phyloP scores from a whole-genome alignment of 257 asterid genomes.

The Coffea canephora region DNA sequence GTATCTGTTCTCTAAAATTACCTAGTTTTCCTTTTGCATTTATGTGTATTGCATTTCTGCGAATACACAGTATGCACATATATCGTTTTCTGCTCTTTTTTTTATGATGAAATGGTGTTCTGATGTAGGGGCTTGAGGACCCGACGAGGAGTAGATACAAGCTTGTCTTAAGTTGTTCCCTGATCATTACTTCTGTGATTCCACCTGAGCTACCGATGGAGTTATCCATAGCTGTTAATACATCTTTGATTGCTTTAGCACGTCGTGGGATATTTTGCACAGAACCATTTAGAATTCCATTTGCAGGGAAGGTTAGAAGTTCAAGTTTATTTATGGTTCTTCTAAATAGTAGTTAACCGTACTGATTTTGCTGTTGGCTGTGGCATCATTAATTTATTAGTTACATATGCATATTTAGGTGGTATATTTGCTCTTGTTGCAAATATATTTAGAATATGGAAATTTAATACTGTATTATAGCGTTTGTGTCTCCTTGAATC shows the following conservation, averaged over 20 bases:
- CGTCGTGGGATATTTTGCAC: slow-evolving; percentile 95
- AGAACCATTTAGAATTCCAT: slow-evolving; percentile 96
- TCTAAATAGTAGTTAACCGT: neutral
- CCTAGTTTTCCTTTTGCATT: neutral
- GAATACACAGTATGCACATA: too few species aligned
- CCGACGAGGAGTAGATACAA: slow-evolving; percentile 98
- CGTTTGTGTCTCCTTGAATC: neutral
- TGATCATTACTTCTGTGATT: slow-evolving; percentile 94
- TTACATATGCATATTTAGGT: neutral
- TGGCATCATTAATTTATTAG: too few species aligned
- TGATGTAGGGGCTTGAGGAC: slow-evolving; percentile 91
- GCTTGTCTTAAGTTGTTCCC: slow-evolving; percentile 89
- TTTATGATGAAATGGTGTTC: slow-evolving; percentile 21
- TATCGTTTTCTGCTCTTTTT: neutral
- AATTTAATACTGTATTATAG: too few species aligned
- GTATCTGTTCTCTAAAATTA: slow-evolving; percentile 3
- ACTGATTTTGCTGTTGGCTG: neutral
- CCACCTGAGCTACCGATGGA: slow-evolving; percentile 99
- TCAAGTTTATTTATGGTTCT: slow-evolving; percentile 7
- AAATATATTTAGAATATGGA: neutral
- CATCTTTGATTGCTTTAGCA: slow-evolving; percentile 95
- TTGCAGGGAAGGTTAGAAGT: slow-evolving; percentile 88
- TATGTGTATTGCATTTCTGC: neutral
- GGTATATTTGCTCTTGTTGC: neutral
- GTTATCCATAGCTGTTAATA: slow-evolving; percentile 95